Evolutionary conservation across 805 yeast species (phyloP), one percentile per base, ranked within the genome.

Genomic region (Jamesozyma gamospora): DNA sequence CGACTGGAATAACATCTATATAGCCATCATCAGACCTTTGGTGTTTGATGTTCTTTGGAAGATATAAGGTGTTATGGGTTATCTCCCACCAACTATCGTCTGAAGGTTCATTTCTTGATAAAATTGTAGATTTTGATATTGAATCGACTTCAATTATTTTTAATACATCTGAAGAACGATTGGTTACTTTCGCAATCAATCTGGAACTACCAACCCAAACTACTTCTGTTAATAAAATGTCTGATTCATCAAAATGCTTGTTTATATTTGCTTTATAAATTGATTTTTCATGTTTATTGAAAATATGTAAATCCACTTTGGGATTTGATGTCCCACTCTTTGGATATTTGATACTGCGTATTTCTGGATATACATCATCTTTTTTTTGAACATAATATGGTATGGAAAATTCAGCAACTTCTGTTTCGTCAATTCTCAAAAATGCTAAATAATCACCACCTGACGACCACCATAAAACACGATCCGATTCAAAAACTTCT

Each of bases 381-480:
- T 61, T 60, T 36, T 66, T 60, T 47, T 79, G 82, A 12, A 76
- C 82, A 62, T 74, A 85, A 56, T 79, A 84, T 4, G 88, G 85
- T 31, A 86, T 74, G 1, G 84, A 74, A 57, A 70, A 86, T 34
- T 71, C 79, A 2, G 82, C 81, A 1, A 86, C 95, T 4, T 60
- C 53, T 1, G 90, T 72, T 50, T 87, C 95, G 56, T 86, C 79
- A 28, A 82, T 74, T 41, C 77, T 70, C 48, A 82, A 59, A 45
- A 74, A 80, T 0, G 86, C 71, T 33, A 87, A 55, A 49, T 67
- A 70, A n/a, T 71, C 63, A 11, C 90, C 87, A 32, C 67, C 60
- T 8, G 84, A 84, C 4, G 94, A 80, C 95, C 95, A 87, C 94
- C 94, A 86, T 35, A 85, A 48, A 0, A 88, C 84, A 17, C 70